These are phyloP conservation scores for Apophysomyces ossiformis DNA, from an alignment of 371 early-diverging fungal genomes.

Conservation along the genomic window DNA sequence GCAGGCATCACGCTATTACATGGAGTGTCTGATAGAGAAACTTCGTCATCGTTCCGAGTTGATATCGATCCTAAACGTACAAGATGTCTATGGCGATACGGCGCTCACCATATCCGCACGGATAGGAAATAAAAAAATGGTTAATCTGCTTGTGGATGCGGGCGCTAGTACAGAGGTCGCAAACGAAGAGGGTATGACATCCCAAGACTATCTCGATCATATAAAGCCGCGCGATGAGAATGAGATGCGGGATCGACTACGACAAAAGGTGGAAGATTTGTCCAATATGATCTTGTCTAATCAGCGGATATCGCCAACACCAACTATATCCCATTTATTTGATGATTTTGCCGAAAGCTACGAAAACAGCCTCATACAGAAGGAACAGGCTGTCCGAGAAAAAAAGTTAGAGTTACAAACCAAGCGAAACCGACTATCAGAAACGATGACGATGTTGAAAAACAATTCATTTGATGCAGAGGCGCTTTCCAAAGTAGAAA, in stretches of 20 bases:
- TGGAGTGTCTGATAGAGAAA: conserved; percentile 72
- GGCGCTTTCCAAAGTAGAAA: neutral
- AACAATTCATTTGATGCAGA: conserved; percentile 18
- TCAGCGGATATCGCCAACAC: conserved; percentile 12
- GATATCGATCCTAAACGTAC: conserved; percentile 73
- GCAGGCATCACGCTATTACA: conserved; percentile 79
- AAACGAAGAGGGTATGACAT: conserved; percentile 75
- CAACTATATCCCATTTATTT: conserved; percentile 17
- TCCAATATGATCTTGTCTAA: conserved; percentile 18
- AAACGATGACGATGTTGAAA: conserved; percentile 21
- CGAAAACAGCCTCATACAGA: conserved; percentile 27
- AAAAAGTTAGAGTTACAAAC: conserved; percentile 29
- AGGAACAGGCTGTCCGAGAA: conserved; percentile 35
- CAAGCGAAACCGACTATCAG: conserved; percentile 28
- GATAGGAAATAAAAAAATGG: conserved; percentile 71
- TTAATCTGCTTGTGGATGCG: conserved; percentile 76
- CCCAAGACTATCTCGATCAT: conserved; percentile 56
- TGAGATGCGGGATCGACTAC: conserved; percentile 21
- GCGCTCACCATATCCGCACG: conserved; percentile 87
- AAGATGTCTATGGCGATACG: conserved; percentile 87
- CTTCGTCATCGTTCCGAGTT: conserved; percentile 48
- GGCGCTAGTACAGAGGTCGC: conserved; percentile 79
- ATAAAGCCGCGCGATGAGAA: conserved; percentile 14
- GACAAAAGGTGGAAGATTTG: conserved; percentile 21
- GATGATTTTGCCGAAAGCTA: conserved; percentile 22